Evolutionary conservation across 2,329 filamentous ascomycete species (phyloP), one percentile per base, ranked within the genome.

Genomic region (Aspergillus chevalieri): DNA sequence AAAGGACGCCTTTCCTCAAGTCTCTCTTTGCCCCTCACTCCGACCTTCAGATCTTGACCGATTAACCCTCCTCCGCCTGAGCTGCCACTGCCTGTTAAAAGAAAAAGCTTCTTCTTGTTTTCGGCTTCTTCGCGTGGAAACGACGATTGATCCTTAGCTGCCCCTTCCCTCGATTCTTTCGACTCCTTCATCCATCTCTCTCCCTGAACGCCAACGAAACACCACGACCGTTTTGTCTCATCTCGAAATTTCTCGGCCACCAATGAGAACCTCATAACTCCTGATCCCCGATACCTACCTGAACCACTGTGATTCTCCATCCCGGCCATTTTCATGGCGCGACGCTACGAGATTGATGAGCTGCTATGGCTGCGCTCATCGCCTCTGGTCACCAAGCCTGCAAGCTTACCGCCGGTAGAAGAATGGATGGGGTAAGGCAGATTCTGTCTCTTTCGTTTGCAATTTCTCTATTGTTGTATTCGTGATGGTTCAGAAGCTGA

Each of bases 391-490:
- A 75, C 80, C 60, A 94, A 88, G 71, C 92, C 92, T 43, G 76
- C 85, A 55, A 81, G 79, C 56, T 79, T 96, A 43, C 91, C 90
- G 57, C 86, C 89, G 22, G 81, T 86, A 55, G 89, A 95, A 74
- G 89, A 95, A 76, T 97, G 91, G 91, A 95, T 96, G 89, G 90
- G 92, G 87, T 95, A 77, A 66, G 81, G 15, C 54, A 24, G 50
- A 39, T 30, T 44, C 47, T 49, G 10, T 30, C 17, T 19, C 17
- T 41, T 57, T 49, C 36, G 22, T 22, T 44, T 36, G 36, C 30
- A 42, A 44, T 53, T 48, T 49, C 17, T 44, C 47, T 45, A 33
- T 45, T 47, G 44, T 22, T 17, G 30, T 10, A 10, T 33, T 33
- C 30, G 15, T 36, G 34, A 6, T 36, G 12, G 26, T 10, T 50